Percentiles rank a stretch among this genome's conserved stretches.
These are phyloP conservation scores for Penicillium thymicola DNA, from an alignment of 2,329 filamentous ascomycete genomes.

Conservation along the genomic window DNA sequence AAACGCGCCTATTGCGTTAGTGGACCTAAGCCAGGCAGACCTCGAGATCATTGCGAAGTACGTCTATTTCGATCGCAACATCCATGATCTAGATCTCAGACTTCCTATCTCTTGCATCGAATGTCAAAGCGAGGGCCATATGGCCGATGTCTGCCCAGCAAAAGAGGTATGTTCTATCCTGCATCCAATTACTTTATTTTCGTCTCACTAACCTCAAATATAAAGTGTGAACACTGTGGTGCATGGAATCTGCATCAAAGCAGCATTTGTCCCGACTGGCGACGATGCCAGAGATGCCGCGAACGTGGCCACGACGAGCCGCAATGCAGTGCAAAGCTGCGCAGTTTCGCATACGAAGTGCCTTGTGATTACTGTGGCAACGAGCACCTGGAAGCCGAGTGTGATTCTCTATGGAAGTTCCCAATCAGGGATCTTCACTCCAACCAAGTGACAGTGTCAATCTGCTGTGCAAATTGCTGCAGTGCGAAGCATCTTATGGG, in stretches of 20 bases:
- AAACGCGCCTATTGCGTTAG: slow-evolving; percentile 32
- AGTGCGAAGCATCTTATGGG: slow-evolving; percentile 45
- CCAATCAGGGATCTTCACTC: slow-evolving; percentile 25
- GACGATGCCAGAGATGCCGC: slow-evolving; percentile 54
- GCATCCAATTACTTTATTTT: neutral
- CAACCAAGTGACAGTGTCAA: slow-evolving; percentile 38
- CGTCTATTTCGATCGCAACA: slow-evolving; percentile 39
- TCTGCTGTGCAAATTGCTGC: slow-evolving; percentile 45
- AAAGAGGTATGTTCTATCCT: slow-evolving; percentile 35
- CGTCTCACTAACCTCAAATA: slow-evolving; percentile 5
- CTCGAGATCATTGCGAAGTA: slow-evolving; percentile 41
- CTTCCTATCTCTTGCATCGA: slow-evolving; percentile 43
- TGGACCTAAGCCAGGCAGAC: slow-evolving; percentile 39
- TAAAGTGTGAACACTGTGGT: slow-evolving; percentile 44
- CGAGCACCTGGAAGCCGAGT: slow-evolving; percentile 59
- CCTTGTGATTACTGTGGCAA: slow-evolving; percentile 61
- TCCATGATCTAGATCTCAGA: slow-evolving; percentile 40
- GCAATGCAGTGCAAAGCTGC: slow-evolving; percentile 58
- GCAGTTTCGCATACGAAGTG: slow-evolving; percentile 50
- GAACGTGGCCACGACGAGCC: slow-evolving; percentile 57
- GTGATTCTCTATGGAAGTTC: slow-evolving; percentile 57
- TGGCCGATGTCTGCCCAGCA: slow-evolving; percentile 42
- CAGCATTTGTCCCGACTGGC: slow-evolving; percentile 40
- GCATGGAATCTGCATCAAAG: slow-evolving; percentile 41
- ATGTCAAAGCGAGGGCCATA: slow-evolving; percentile 44